A percentile compares a stretch with the other conserved stretches of the same genome.
phyloP scores from a whole-genome alignment of 2,329 filamentous ascomycete genomes.

The Cladophialophora carrionii region DNA sequence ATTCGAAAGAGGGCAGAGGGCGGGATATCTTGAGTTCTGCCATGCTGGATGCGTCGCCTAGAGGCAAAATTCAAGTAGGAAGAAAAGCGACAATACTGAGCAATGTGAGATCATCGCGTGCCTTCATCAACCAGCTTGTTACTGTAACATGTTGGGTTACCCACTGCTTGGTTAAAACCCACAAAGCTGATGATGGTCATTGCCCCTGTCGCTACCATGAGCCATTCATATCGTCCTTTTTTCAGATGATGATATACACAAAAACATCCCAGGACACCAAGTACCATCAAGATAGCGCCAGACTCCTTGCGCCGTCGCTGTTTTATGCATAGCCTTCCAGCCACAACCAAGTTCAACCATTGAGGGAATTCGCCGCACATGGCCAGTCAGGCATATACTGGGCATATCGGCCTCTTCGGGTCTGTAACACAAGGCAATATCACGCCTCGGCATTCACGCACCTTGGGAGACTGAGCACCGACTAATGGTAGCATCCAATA shows the following conservation, averaged over 20 bases:
- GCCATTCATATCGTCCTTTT: constrained; percentile 4
- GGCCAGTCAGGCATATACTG: neutral
- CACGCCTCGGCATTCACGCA: neutral
- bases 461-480: neutral
- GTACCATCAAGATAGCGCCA: neutral
- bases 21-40: neutral
- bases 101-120: neutral
- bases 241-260: constrained; percentile 6
- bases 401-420: neutral
- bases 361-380: neutral
- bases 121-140: neutral
- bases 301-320: constrained; percentile 26
- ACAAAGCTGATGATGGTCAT: neutral
- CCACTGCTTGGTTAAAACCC: neutral
- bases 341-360: neutral
- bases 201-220: neutral
- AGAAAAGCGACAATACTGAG: neutral
- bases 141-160: neutral
- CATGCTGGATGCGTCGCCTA: neutral
- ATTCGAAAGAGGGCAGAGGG: neutral
- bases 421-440: neutral
- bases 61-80: neutral
- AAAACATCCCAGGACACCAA: neutral
- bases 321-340: constrained; percentile 1
- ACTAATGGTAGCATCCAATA: neutral